Percentiles rank a stretch among this genome's conserved stretches.
Conservation (phyloP, 1,284 basidiomycete species). For the Leccinum proliferum region DNA sequence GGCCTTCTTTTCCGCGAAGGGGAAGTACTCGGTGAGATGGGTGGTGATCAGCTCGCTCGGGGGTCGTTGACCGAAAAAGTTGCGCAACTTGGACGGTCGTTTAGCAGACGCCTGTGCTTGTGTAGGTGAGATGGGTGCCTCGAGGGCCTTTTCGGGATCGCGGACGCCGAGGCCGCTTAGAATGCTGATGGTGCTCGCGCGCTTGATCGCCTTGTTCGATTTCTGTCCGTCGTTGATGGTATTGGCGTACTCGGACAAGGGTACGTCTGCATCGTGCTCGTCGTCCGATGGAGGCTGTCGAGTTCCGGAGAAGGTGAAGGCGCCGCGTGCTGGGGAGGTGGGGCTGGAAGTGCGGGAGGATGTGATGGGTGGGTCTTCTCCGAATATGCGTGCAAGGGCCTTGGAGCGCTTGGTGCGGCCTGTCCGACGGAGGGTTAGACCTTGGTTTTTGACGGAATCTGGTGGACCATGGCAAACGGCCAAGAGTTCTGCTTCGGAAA, state of each 20-base stretch:
- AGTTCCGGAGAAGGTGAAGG: slow-evolving; percentile 10
- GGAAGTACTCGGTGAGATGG: slow-evolving; percentile 97
- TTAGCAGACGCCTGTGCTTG: slow-evolving; percentile 31
- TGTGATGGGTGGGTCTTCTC: slow-evolving; percentile 39
- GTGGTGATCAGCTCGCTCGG: slow-evolving; percentile 96
- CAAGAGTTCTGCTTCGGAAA: slow-evolving; percentile 83
- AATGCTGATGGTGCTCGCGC: slow-evolving; percentile 92
- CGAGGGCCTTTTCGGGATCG: slow-evolving; percentile 60
- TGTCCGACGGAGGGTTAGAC: slow-evolving; percentile 68
- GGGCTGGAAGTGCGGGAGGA: slow-evolving; percentile 28
- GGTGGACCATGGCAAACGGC: slow-evolving; percentile 82
- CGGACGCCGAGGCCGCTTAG: slow-evolving; percentile 88
- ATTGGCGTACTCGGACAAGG: slow-evolving; percentile 22
- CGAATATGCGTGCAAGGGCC: slow-evolving; percentile 51
- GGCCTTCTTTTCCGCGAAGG: slow-evolving; percentile 85
- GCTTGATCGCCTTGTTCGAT: slow-evolving; percentile 69
- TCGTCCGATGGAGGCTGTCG: slow-evolving; percentile 30
- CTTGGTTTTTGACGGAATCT: slow-evolving; percentile 78
- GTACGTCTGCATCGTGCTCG: slow-evolving; percentile 36
- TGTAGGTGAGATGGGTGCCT: slow-evolving; percentile 41
- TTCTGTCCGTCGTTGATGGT: slow-evolving; percentile 13
- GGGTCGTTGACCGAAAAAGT: slow-evolving; percentile 98
- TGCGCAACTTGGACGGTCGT: slow-evolving; percentile 73
- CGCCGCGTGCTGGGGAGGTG: slow-evolving; percentile 28
- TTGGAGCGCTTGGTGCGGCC: slow-evolving; percentile 39